Percentiles rank a stretch among this genome's conserved stretches.
phyloP scores from a whole-genome alignment of 75 land plant species.

The Pinus tabuliformis region DNA sequence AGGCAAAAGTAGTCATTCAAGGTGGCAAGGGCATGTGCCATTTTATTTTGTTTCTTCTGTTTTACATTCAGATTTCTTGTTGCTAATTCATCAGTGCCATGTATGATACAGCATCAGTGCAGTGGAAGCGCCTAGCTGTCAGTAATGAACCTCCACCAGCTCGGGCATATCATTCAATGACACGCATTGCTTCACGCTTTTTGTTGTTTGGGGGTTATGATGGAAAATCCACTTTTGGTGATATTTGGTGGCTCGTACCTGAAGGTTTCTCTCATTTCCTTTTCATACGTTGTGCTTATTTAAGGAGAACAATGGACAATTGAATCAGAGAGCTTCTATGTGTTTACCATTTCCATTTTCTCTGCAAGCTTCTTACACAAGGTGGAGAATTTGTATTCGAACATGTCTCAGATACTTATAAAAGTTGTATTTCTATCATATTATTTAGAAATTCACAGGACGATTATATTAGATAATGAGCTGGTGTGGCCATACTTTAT shows the following conservation, averaged over 20 bases:
- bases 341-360: background rate
- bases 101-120: conserved; percentile 67
- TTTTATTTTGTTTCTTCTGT: background rate
- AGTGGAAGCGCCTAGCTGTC: conserved; percentile 83
- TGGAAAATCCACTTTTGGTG: conserved; percentile 92
- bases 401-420: background rate
- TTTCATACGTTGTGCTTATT: background rate
- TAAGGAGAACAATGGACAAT: conserved; percentile 2
- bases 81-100: background rate
- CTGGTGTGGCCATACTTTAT: background rate
- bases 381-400: background rate
- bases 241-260: conserved; percentile 95
- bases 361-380: background rate
- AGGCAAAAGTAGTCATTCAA: background rate
- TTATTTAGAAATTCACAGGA: background rate
- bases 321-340: background rate
- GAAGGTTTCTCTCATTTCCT: conserved; percentile 56
- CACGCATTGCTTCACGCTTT: conserved; percentile 71
- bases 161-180: conserved; percentile 98
- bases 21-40: background rate
- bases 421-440: background rate
- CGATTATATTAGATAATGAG: background rate
- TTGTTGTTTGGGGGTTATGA: conserved; percentile 95
- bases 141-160: conserved; percentile 84
- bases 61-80: background rate